Evolutionary conservation across 176 grass and related monocot species (phyloP), one percentile per base, ranked within the genome.

Genomic region (Avena sativa): DNA sequence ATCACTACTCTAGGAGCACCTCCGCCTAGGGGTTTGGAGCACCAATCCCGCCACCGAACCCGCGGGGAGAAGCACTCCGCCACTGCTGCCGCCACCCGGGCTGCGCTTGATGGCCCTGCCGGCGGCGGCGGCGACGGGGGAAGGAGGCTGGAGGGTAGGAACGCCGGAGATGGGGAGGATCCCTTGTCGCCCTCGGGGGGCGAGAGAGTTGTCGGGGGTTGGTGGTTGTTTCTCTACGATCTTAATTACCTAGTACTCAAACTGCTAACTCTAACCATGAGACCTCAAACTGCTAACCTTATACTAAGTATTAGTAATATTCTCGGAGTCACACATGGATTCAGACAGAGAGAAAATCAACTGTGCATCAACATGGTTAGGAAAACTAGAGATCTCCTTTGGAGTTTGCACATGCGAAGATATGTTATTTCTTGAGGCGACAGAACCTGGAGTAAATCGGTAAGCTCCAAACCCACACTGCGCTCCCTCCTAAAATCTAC

Each of bases 211-310:
- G 38, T 40, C 38, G 5, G 38, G 0, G 38, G 38, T 40, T 5
- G 38, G 38, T 40, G 38, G 5, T 40, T 40, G 5, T 38, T 38
- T 40, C 6, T 40, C 38, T 6, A 40, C 5, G 38, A 40, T 64
- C 5, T 28, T 26, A 63, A 26, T 63, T 63, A 63, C 60, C 60
- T 63, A 38, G 32, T 38, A 15, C 65, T 67, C 64, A 69, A 67
- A 67, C 64, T 32, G 65, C 65, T 36, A 68, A 68, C 26, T 40
- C 65, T 19, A 32, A 38, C 65, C 30, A 38, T 12, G 65, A 38
- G 32, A 69, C 65, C 65, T 67, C 64, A 69, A 67, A 67, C 64
- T 32, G 65, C 65, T 36, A 68, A 68, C 64, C 64, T 67, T 2
- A 36, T 6, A 40, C 38, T 40, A 40, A 40, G 38, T 40, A 36